Evolutionary conservation across 2,329 filamentous ascomycete genomes (phyloP), one percentile per base, ranked within the genome.

Genomic region (Colletotrichum phormii): DNA sequence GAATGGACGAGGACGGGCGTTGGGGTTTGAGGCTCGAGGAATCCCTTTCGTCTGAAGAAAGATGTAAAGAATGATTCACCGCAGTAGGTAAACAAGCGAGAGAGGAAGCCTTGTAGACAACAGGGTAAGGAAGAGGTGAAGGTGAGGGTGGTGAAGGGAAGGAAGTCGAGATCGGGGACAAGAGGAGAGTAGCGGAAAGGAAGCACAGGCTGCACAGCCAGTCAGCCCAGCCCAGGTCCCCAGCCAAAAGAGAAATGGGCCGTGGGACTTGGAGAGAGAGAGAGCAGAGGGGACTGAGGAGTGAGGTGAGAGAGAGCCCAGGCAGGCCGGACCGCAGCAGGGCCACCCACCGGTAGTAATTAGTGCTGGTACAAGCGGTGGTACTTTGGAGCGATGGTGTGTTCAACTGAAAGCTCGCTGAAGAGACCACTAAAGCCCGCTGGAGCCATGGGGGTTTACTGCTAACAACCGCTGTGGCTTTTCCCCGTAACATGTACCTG

Each of bases 161-260:
- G 55, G 62, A 71, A 26, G 69, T 69, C 69, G 64, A 60, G 60
- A 61, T 61, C 55, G 64, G 55, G 71, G 55, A 70, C 66, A 61
- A 57, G 60, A 64, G 66, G 60, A 70, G 42, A 49, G 64, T 63
- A 68, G 64, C 55, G 68, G 67, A 64, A 60, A 58, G 33, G 46
- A 33, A 60, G 58, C 42, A 49, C 42, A 49, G 42, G 42, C 42
- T 11, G 70, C 62, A 64, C 51, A 70, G 66, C 70, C 70, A 61
- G 66, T 71, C 66, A 64, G 69, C 69, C 64, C 69, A 72, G 64
- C 58, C 69, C 65, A 72, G 54, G 59, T 72, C 60, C 57, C 67
- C 57, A 61, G 68, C 68, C 63, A 60, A 46, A 61, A 31, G 31
- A 64, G 46, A 53, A 53, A 60, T 55, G 69, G 58, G 58, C 42